phyloP scores from a whole-genome alignment of 768 basidiomycete genomes.

The Chalciporus sphaerocephalus region DNA sequence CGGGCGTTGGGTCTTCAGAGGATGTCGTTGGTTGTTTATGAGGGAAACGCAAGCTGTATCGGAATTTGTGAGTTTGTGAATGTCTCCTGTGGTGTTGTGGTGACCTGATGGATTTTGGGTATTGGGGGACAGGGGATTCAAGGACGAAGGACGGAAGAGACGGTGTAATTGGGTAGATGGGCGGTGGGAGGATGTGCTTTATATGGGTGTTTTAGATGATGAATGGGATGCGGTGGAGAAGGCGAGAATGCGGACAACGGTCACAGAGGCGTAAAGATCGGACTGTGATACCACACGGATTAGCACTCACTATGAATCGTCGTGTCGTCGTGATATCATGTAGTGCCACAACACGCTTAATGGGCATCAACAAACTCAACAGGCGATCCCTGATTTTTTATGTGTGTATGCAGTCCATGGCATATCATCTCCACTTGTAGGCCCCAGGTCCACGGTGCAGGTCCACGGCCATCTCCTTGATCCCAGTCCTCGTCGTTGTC shows the following conservation, averaged over 20 bases:
- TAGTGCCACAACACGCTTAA: no score
- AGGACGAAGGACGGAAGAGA: slow-evolving; percentile 30
- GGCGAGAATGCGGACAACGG: neutral
- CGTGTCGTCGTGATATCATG: no score
- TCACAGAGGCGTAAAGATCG: neutral
- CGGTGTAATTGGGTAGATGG: slow-evolving; percentile 31
- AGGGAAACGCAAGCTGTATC: slow-evolving; percentile 24
- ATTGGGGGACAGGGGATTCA: slow-evolving; percentile 28
- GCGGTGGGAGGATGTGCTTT: slow-evolving; percentile 31
- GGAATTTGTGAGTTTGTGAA: slow-evolving; percentile 26
- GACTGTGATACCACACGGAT: no score
- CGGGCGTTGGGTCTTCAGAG: slow-evolving; percentile 26
- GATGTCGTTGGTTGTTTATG: slow-evolving; percentile 24
- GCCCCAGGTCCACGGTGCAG: no score
- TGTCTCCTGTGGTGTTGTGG: no score
- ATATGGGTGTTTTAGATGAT: slow-evolving; percentile 33
- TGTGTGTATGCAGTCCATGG: no score
- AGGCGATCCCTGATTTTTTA: no score
- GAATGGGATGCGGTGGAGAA: slow-evolving; percentile 23
- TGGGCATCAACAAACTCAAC: no score
- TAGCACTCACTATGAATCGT: no score
- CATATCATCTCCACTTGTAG: no score
- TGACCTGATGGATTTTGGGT: neutral
- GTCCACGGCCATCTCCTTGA: no score
- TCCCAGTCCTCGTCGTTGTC: no score